Percentiles rank a stretch among this genome's conserved stretches.
phyloP scores from a whole-genome alignment of 2,329 filamentous ascomycete species.

The Pseudocercospora ulei region DNA sequence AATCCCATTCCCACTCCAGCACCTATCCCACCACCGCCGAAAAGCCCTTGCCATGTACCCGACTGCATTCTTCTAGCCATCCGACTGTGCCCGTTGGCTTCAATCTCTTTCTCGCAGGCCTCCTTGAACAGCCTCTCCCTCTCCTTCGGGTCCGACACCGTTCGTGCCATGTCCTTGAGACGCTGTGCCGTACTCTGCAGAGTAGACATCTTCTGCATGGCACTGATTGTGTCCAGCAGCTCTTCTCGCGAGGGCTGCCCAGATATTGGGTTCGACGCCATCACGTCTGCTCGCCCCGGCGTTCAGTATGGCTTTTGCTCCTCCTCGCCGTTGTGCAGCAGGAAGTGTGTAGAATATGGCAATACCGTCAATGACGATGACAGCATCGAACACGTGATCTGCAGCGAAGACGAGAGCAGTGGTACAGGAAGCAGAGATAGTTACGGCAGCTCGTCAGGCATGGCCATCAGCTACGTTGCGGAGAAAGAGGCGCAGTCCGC shows the following conservation, averaged over 20 bases:
- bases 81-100: constrained; percentile 28
- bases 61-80: constrained; percentile 26
- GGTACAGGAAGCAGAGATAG: no score
- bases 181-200: constrained; percentile 20
- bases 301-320: no score
- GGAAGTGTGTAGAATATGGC: no score
- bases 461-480: no score
- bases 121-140: constrained; percentile 27
- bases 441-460: no score
- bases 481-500: no score
- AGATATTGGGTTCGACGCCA: no score
- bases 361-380: no score
- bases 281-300: no score
- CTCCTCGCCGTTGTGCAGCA: no score
- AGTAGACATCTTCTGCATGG: constrained; percentile 23
- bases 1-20: constrained; percentile 37
- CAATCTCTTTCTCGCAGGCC: constrained; percentile 31
- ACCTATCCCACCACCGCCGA: constrained; percentile 39
- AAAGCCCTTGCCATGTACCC: constrained; percentile 37
- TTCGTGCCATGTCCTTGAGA: constrained; percentile 23
- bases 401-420: no score
- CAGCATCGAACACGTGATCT: no score
- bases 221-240: constrained; percentile 22
- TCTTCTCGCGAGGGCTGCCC: constrained; percentile 18
- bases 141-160: constrained; percentile 24